Evolutionary conservation across 495 filamentous ascomycete species (phyloP).

Genomic region (Clavariopsis aquatica): DNA sequence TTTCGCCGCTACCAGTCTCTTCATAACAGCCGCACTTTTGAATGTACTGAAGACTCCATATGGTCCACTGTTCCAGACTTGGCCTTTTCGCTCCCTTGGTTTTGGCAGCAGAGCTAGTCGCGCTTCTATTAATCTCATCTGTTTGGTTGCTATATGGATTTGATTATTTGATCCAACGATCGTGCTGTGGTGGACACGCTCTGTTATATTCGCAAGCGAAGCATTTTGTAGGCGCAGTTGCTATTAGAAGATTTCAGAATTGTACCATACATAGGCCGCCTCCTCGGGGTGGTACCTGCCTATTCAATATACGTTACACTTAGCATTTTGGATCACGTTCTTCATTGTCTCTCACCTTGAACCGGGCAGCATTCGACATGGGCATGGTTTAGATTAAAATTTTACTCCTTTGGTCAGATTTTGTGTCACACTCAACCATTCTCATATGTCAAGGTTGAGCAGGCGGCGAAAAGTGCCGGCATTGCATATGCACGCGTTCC

Average conservation of each 20-base stretch:
- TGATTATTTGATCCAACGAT: neutral
- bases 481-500: neutral
- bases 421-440: too few species aligned
- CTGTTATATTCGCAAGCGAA: slow-evolving; percentile 8
- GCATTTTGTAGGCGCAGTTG: slow-evolving; percentile 6
- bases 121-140: neutral
- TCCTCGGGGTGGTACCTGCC: neutral
- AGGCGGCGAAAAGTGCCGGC: neutral
- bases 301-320: neutral
- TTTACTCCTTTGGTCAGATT: too few species aligned
- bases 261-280: neutral
- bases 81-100: too few species aligned
- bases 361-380: too few species aligned
- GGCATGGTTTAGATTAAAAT: too few species aligned
- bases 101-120: too few species aligned
- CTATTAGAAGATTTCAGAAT: neutral
- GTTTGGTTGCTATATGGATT: neutral
- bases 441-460: neutral
- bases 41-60: too few species aligned
- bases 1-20: too few species aligned
- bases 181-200: neutral
- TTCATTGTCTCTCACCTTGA: neutral
- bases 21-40: too few species aligned
- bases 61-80: too few species aligned
- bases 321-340: neutral